phyloP scores from a whole-genome alignment of 2,329 filamentous ascomycete species.

The Anthostomella pinea region DNA sequence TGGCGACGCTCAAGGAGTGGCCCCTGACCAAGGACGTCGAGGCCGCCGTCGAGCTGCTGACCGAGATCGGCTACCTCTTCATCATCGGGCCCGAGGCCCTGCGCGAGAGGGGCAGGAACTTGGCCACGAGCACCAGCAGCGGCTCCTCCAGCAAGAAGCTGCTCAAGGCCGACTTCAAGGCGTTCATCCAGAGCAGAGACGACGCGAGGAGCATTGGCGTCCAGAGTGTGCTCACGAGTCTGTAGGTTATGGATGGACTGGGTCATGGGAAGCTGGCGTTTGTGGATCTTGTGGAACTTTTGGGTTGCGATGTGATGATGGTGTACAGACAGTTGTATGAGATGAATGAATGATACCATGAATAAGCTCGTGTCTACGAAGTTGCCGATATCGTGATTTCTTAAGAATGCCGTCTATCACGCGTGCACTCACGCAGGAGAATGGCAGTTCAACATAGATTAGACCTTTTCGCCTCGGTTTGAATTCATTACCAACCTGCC shows the following conservation, averaged over 20 bases:
- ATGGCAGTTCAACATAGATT: too few relatives aligned
- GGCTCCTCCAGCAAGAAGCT: conserved; percentile 46
- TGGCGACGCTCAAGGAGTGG: conserved; percentile 81
- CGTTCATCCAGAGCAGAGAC: conserved; percentile 81
- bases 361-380: too few relatives aligned
- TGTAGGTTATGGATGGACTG: conserved; percentile 37
- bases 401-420: too few relatives aligned
- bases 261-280: too few relatives aligned
- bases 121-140: conserved; percentile 42
- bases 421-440: too few relatives aligned
- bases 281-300: too few relatives aligned
- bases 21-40: conserved; percentile 66
- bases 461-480: too few relatives aligned
- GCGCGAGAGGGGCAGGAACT: conserved; percentile 64
- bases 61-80: conserved; percentile 93
- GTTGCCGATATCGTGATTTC: too few relatives aligned
- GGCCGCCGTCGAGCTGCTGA: conserved; percentile 75
- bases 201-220: conserved; percentile 79
- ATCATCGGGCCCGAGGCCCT: conserved; percentile 84
- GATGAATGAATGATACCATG: too few relatives aligned
- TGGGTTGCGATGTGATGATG: too few relatives aligned
- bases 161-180: conserved; percentile 70
- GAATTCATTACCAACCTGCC: too few relatives aligned
- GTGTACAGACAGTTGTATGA: too few relatives aligned
- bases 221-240: conserved; percentile 72